Conservation (phyloP, 2,329 filamentous ascomycete genomes). For the Atkinsonella texensis region DNA sequence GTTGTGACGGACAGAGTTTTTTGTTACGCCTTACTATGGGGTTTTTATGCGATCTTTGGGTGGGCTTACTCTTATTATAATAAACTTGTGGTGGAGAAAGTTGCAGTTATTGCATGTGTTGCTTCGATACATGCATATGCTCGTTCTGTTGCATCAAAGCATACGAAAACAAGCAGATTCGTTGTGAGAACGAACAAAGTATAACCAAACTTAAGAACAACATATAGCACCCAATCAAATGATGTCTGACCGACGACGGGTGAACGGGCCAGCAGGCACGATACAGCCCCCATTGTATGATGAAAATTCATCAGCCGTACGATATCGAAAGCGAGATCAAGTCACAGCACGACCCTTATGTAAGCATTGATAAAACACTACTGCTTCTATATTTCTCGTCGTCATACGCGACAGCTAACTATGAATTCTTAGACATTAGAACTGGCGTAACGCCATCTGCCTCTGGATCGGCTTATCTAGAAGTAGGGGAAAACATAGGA, state of each 20-base stretch:
- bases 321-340: slow-evolving; percentile 40
- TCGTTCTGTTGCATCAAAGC: no score
- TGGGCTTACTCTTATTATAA: neutral
- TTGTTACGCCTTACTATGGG: neutral
- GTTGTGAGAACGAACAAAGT: neutral
- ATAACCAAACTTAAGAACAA: neutral
- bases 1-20: neutral
- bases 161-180: neutral
- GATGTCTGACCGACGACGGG: slow-evolving; percentile 77
- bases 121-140: slow-evolving; percentile 4
- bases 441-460: slow-evolving; percentile 89
- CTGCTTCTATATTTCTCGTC: neutral
- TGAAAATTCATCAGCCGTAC: slow-evolving; percentile 31
- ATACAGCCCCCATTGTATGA: slow-evolving; percentile 66
- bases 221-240: neutral
- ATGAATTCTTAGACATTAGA: slow-evolving; percentile 56
- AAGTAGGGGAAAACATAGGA: slow-evolving; percentile 41
- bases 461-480: slow-evolving; percentile 82
- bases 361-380: slow-evolving; percentile 8
- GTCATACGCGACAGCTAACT: neutral
- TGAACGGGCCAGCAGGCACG: slow-evolving; percentile 74
- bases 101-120: neutral
- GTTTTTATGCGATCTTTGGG: neutral
- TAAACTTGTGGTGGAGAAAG: neutral
- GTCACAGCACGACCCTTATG: slow-evolving; percentile 56